These are phyloP conservation scores for Calocybe cyanea DNA, from an alignment of 768 basidiomycete genomes.

Conservation along the genomic window DNA sequence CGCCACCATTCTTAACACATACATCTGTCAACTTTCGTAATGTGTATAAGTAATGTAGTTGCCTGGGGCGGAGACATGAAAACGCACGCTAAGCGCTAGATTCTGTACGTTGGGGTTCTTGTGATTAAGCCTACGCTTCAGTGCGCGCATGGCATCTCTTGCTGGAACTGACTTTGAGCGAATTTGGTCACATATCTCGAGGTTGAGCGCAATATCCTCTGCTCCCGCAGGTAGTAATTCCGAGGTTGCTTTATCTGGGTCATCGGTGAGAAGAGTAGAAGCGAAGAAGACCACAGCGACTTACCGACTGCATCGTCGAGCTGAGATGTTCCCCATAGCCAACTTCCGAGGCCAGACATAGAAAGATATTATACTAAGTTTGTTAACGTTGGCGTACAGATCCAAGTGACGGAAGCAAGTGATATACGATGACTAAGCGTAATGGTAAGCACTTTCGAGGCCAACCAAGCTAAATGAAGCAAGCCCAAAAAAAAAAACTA, in stretches of 20 bases:
- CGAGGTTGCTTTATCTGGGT: constrained; percentile 88
- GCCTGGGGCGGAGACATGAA: constrained; percentile 1
- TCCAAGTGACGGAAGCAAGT: constrained; percentile 5
- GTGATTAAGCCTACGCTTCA: constrained; percentile 85
- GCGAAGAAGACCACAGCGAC: no score
- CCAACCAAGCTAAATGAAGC: no score
- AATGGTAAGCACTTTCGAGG: no score
- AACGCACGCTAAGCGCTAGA: constrained; percentile 75
- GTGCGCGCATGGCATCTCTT: constrained; percentile 81
- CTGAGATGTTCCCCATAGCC: constrained; percentile 81
- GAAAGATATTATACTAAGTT: not conserved
- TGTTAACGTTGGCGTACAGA: not conserved
- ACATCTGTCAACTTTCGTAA: constrained; percentile 74
- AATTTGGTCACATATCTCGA: constrained; percentile 97
- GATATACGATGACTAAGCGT: constrained; percentile 12
- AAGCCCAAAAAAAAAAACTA: no score
- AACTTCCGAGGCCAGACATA: constrained; percentile 62
- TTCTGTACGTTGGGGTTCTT: constrained; percentile 96
- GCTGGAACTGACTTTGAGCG: constrained; percentile 84
- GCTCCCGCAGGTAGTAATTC: constrained; percentile 78
- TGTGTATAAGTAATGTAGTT: constrained; percentile 1
- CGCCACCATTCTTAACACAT: constrained; percentile 96
- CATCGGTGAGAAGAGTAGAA: constrained; percentile 8
- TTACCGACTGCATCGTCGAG: constrained; percentile 80
- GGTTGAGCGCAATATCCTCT: constrained; percentile 89